phyloP scores from a whole-genome alignment of 805 yeast genomes.

The Kodamaea laetipori region DNA sequence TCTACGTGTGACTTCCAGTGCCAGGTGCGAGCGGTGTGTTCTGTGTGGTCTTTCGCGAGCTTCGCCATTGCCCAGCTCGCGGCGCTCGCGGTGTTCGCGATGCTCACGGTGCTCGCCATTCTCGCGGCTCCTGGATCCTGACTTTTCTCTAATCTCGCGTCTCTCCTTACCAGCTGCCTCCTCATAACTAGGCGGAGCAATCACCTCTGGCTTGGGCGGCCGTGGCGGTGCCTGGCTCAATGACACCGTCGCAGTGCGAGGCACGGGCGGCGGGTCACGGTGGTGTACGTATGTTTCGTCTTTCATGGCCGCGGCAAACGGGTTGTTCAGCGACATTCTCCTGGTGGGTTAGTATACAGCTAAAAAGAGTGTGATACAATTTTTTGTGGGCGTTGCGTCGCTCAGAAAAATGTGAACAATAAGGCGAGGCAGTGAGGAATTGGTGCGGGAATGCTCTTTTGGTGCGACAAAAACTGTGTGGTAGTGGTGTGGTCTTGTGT shows the following conservation, averaged over 20 bases:
- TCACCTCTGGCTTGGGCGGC: constrained; percentile 20
- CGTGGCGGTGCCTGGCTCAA: constrained; percentile 17
- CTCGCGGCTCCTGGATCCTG: constrained; percentile 27
- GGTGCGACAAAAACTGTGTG: too few species aligned
- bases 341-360: constrained; percentile 14
- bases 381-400: background rate
- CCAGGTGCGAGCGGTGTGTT: constrained; percentile 17
- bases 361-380: constrained; percentile 1
- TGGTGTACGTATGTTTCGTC: constrained; percentile 41
- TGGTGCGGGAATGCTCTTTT: too few species aligned
- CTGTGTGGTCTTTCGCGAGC: constrained; percentile 2
- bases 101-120: constrained; percentile 17
- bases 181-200: constrained; percentile 67
- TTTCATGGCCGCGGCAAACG: constrained; percentile 51
- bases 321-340: constrained; percentile 50
- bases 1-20: constrained; percentile 14
- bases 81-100: constrained; percentile 19
- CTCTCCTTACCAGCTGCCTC: constrained; percentile 60
- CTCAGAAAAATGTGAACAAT: constrained; percentile 1
- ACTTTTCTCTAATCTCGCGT: constrained; percentile 49
- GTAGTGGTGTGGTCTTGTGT: too few species aligned
- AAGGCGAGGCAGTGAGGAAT: too few species aligned
- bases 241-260: constrained; percentile 18
- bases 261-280: constrained; percentile 39
- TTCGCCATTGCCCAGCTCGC: constrained; percentile 7